Base-by-base conservation (phyloP, 1,284 basidiomycete genomes). In the Cronartium ribicola region DNA sequence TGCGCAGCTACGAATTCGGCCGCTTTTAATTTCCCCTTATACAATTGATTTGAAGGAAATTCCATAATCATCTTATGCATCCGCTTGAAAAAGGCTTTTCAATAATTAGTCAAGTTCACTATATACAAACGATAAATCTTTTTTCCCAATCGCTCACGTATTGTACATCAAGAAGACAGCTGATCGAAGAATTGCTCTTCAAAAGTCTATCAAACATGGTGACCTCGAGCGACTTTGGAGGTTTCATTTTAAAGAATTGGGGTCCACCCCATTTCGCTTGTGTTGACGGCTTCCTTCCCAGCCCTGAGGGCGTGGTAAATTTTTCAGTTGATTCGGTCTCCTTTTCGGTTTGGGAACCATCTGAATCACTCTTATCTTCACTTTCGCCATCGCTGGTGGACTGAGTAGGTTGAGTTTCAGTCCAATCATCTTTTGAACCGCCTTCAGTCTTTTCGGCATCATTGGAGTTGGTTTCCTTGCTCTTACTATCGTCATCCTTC, bases 51-150 rank as follows among this genome's bases (percentile, higher is more conserved):
- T 0, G 92, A 94, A 0, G 95, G 95, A 80, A 95, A 98, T 5
- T 85, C 82, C 77, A 92, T 94, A 69, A 98, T 97, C 60, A 86
- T 84, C 2, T 85, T 83, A 80, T 95, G 90, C 93, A 98, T 95
- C 22, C 93, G 63, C 70, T 72, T 37, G 2, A 29, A 17, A 40
- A 51, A 48, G 41, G 51, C 14, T 29, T 29, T 29, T n/a, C 48
- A 57, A 40, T 39, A 40, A 51, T 37, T 40, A 4, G 13, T 11
- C 37, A 40, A 57, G 22, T 5, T 22, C 36, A 46, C 22, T 8
- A 11, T 37, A 7, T 29, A 29, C 13, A 51, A 51, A 51, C 13
- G 17, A 29, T 29, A 29, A 29, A 29, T 29, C 29, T 1, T 29
- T 29, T 29, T 29, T 29, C 29, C 51, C 4, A 57, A 11, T 40